These are phyloP conservation scores for Oenanthe sinensis DNA, from an alignment of 129 eudicot species.

Conservation along the genomic window DNA sequence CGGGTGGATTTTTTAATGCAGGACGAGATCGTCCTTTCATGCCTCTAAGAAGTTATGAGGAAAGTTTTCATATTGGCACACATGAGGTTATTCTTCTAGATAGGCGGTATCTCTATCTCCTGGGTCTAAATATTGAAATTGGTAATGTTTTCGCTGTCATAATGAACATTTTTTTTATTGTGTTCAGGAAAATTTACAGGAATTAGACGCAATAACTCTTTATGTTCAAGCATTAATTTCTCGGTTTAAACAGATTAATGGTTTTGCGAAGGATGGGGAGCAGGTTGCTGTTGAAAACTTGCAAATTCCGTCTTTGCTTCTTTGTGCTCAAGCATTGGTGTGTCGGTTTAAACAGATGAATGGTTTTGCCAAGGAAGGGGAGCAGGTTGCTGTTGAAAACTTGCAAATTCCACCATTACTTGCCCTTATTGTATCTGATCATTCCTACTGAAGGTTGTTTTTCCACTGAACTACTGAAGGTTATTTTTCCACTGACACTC, in stretches of 20 bases:
- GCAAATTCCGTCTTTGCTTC: conserved; percentile 72
- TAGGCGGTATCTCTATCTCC: conserved; percentile 31
- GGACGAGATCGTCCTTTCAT: conserved; percentile 95
- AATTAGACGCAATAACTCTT: conserved; percentile 55
- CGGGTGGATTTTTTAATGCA: conserved; percentile 98
- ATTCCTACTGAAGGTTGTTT: conserved; percentile 74
- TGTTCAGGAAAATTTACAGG: conserved; percentile 62
- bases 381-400: conserved; percentile 27
- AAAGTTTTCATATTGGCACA: conserved; percentile 50
- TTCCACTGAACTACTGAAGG: conserved; percentile 10
- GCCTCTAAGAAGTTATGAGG: conserved; percentile 59
- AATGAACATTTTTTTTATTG: neutral
- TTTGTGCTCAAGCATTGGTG: conserved; percentile 58
- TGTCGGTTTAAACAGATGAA: conserved; percentile 36
- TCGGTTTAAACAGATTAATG: conserved; percentile 40
- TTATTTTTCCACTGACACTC: too few species aligned
- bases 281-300: conserved; percentile 31
- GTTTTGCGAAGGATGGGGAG: conserved; percentile 21
- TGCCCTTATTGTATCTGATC: conserved; percentile 92
- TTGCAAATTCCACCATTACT: conserved; percentile 74
- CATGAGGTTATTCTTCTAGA: conserved; percentile 92
- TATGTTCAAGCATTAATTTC: conserved; percentile 54
- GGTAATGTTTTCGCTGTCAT: neutral
- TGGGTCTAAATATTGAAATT: neutral
- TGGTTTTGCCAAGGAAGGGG: conserved; percentile 24